phyloP scores from a whole-genome alignment of 73 alveolate species.

The Tetrahymena thermophila region DNA sequence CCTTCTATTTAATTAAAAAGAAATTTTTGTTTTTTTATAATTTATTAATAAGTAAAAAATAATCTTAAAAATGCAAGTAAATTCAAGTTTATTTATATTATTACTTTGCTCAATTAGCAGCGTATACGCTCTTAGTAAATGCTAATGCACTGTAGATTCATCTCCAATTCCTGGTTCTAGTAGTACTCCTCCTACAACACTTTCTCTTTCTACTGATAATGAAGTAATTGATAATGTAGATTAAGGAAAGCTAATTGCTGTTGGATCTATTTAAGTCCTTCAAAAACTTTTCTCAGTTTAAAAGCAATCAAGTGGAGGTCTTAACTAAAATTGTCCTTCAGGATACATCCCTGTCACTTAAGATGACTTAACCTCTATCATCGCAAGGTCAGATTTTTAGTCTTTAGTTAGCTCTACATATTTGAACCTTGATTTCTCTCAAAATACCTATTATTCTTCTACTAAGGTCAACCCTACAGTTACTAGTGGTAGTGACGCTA shows the following conservation, averaged over 20 bases:
- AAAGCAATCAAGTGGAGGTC: not conserved
- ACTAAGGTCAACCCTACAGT: not conserved
- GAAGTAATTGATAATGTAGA: not conserved
- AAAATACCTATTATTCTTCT: not conserved
- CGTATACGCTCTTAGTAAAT: not conserved
- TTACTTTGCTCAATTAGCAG: not conserved
- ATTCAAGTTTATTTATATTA: not conserved
- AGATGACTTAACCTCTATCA: not conserved
- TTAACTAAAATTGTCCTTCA: not conserved
- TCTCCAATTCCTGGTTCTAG: not conserved
- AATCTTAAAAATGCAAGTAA: not conserved
- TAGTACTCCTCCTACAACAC: not conserved
- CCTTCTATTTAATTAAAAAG: too few relatives aligned
- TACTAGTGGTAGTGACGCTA: not conserved
- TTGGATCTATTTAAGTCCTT: not conserved
- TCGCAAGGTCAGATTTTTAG: not conserved
- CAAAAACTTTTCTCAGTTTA: not conserved
- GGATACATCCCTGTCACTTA: not conserved
- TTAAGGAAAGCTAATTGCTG: not conserved
- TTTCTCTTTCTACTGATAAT: not conserved
- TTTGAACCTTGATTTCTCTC: not conserved
- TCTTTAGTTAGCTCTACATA: not conserved
- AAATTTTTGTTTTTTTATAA: too few relatives aligned
- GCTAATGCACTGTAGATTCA: not conserved
- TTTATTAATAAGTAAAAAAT: not conserved